Evolutionary conservation across 371 early-diverging fungal species (phyloP).

Genomic region (Rhizopus arrhizus): DNA sequence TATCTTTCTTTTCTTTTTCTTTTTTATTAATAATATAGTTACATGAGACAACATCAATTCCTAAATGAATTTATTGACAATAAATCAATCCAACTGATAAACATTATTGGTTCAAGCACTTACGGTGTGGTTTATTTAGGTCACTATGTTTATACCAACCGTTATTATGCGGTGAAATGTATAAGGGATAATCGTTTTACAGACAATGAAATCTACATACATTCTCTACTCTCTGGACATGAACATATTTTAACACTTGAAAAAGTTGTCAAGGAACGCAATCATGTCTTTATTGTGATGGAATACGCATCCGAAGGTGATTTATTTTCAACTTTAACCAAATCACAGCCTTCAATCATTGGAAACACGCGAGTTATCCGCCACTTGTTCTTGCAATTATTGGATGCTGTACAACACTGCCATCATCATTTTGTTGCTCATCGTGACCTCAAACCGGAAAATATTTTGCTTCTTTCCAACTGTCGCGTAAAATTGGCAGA

Average conservation of each 20-base stretch:
- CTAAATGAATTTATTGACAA: slow-evolving; percentile 39
- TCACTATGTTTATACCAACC: slow-evolving; percentile 39
- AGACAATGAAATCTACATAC: slow-evolving; percentile 67
- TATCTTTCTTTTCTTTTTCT: not conserved
- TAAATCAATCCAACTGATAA: slow-evolving; percentile 37
- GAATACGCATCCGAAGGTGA: slow-evolving; percentile 72
- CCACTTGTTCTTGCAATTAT: slow-evolving; percentile 56
- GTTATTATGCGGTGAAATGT: slow-evolving; percentile 66
- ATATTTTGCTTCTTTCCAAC: slow-evolving; percentile 50
- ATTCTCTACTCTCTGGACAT: slow-evolving; percentile 62
- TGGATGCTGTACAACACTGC: slow-evolving; percentile 58
- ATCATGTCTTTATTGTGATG: slow-evolving; percentile 67
- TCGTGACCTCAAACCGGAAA: slow-evolving; percentile 77
- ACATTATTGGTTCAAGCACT: slow-evolving; percentile 71
- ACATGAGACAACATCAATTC: slow-evolving; percentile 23
- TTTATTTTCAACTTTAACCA: slow-evolving; percentile 62
- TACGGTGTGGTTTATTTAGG: slow-evolving; percentile 72
- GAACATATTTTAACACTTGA: slow-evolving; percentile 69
- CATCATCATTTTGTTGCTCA: slow-evolving; percentile 59
- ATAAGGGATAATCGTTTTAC: slow-evolving; percentile 41
- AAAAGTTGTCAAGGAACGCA: slow-evolving; percentile 59
- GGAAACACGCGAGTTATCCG: slow-evolving; percentile 50
- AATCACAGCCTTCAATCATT: slow-evolving; percentile 41
- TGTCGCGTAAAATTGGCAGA: slow-evolving; percentile 82
- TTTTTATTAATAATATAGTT: not conserved